Base-by-base conservation (phyloP, 257 asterid species). In the Capsicum baccatum region DNA sequence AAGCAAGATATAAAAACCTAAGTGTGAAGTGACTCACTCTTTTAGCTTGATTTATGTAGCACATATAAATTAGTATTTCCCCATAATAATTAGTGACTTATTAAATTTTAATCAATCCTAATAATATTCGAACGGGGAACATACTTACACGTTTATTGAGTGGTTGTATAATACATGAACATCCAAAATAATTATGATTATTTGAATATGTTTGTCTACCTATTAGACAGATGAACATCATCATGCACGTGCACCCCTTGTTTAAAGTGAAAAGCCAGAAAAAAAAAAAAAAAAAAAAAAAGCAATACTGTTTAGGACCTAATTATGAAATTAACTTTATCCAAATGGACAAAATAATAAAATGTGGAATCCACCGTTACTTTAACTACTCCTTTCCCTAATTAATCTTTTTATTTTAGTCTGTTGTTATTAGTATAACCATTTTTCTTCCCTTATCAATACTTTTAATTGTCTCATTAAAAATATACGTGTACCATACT, bases 131-230 rank as follows among this genome's bases (percentile, higher is more conserved):
- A 7, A 52, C 15, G 59, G 80, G 6, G 59, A 6, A 19, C 39
- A 74, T 50, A 8, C 50, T 74, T 74, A 74, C 81, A 74, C 14
- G 47, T 50, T 74, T 50, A 50, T 74, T 50, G 62, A 52, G 81
- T 74, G 8, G 62, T 50, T 74, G 44, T 74, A 6, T 74, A 7
- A 48, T 50, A 26, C 12, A 16, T 68, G 21, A 74, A 74, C 81
- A 13, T 7, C 15, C 62, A 74, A 50, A 74, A 50, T 74, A 74
- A 74, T 74, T 74, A 26, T 50, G 81, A 42, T 11, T 47, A 54
- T 47, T 47, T 71, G 58, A 44, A 19, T 73, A 3, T 73, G 80
- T 47, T 73, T 74, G 81, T 74, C 21, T 21, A 21, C 62, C 7
- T 50, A 21, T 48, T 19, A 50, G 35, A 44, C 44, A 74, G 13